Evolutionary conservation across 169 alveolate genomes (phyloP).

Genomic region (Cryptosporidium viatorum): DNA sequence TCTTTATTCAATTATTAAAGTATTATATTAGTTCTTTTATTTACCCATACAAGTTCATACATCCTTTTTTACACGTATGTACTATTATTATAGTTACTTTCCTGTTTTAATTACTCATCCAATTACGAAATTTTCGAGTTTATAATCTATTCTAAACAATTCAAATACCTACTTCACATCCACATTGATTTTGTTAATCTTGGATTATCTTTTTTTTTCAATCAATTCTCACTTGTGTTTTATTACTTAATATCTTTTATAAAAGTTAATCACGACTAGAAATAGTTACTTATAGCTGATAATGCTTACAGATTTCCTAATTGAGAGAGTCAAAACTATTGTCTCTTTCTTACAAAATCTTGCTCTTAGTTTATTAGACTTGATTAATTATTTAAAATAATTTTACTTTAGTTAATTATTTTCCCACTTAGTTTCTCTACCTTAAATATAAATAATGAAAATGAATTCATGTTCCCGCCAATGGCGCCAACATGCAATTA

Average conservation of each 20-base stretch:
- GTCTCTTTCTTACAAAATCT: not conserved
- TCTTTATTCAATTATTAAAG: too few species aligned
- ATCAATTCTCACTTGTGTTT: not conserved
- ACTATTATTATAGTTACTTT: too few species aligned
- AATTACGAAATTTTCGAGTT: not conserved
- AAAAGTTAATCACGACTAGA: not conserved
- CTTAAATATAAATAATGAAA: too few species aligned
- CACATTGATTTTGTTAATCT: not conserved
- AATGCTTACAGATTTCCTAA: not conserved
- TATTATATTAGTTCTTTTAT: not conserved
- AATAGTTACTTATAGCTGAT: not conserved
- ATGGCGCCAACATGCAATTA: slow-evolving; percentile 1
- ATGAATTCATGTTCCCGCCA: not conserved
- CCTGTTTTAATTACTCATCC: not conserved
- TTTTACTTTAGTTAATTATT: not conserved
- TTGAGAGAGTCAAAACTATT: too few species aligned
- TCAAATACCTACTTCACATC: not conserved
- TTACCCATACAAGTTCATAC: not conserved
- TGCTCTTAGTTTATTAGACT: too few species aligned
- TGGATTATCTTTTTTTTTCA: too few species aligned
- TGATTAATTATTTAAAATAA: too few species aligned
- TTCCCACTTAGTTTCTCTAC: not conserved
- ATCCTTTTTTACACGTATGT: not conserved
- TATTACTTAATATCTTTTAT: not conserved
- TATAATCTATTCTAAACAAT: not conserved